Evolutionary conservation across 805 yeast species (phyloP), one percentile per base, ranked within the genome.

Genomic region (Nakazawaea ishiwadae): DNA sequence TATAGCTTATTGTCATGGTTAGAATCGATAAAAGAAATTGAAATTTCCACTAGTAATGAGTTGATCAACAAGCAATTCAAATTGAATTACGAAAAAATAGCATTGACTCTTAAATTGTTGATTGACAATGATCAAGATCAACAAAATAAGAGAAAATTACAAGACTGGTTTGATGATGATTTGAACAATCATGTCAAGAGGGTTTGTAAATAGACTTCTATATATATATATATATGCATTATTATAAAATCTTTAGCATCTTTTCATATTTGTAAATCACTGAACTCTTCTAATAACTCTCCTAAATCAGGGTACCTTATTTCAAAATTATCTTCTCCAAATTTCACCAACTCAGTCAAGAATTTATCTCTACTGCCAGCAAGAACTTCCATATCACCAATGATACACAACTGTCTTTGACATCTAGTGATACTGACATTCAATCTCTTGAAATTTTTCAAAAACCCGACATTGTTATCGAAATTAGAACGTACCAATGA

Each of bases 391-490:
- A 84, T 71, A 57, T 93, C 95, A 1, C 97, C 98, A 39, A 93
- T 65, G 1, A 91, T 75, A 53, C 93, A 85, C 5, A 91, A 65
- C 51, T 90, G 97, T 45, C 91, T 68, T 54, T 82, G 80, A 4
- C 96, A 85, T 50, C 99, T 70, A 0, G 98, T 90, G 56, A 91
- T 88, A 1, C 97, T 96, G 16, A 91, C 99, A 56, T 91, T 91
- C 35, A 90, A 66, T 51, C 99, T 73, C 53, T 93, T 66, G 41
- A 75, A 71, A 50, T 91, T 97, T 18, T 71, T 69, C 40, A 93
- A 63, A 54, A 91, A 93, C 8, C 98, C 98, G 35, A 90, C 81
- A 39, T 82, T 85, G 26, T 70, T 59, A 2, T 62, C 52, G 16
- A 74, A 81, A 57, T 91, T 91, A 30, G 93, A 82, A 48, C 99